Base-by-base conservation (phyloP, 2,329 filamentous ascomycete genomes). In the Aureobasidium subglaciale region DNA sequence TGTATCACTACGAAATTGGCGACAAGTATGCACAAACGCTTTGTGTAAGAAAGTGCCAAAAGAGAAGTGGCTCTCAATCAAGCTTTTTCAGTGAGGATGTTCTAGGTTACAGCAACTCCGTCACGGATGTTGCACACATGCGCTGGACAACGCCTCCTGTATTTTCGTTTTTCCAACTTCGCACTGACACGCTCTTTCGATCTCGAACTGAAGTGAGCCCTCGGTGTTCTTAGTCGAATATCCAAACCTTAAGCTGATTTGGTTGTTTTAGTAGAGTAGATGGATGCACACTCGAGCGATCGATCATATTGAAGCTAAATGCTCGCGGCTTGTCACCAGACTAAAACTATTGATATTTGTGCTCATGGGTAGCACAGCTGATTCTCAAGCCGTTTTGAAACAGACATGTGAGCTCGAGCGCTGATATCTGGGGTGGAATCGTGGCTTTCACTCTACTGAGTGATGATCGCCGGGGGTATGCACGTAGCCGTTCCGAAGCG, bases 291-390 rank as follows among this genome's bases (percentile, higher is more conserved):
- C 50, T 45, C 29, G 50, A 55, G 50, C 50, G 50, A 29, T 22
- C 35, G n/a, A n/a, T n/a, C n/a, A n/a, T n/a, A n/a, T 45, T 22
- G 16, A 29, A 55, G 30, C 32, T 55, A 45, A 29, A 22, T 18
- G 10, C 7, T 30, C 10, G 27, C 15, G 5, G 4, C 6, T 27
- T 40, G 45, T 55, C 50, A 45, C 50, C 30, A 55, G 50, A 37
- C 32, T 10, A 30, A 20, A 9, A 29, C 27, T 55, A 40, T 18
- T 16, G 24, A 27, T 22, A 30, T 30, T 29, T 45, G 38, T 45
- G 13, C 50, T 45, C 50, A 30, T 55, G 50, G 22, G 50, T 30
- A 43, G 40, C 50, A 55, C 50, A 43, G 29, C 50, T 55, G 50
- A 55, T 43, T 35, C 30, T 27, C 25, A 29, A 24, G 15, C 50